These are phyloP conservation scores for Neonectria coccinea DNA, from an alignment of 2,329 filamentous ascomycete species.

Conservation along the genomic window DNA sequence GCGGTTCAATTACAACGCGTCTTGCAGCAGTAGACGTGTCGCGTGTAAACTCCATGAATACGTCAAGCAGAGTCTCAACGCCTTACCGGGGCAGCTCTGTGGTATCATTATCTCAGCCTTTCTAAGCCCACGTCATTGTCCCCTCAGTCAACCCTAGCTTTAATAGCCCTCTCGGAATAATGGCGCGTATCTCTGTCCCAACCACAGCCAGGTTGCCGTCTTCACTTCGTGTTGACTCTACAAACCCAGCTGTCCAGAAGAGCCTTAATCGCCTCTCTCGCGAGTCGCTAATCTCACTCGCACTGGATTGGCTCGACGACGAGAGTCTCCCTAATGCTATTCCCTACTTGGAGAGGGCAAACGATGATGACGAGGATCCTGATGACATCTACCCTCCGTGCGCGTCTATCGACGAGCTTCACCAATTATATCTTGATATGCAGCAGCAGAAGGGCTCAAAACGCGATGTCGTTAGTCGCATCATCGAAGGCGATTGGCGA, in stretches of 20 bases:
- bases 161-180: constrained; percentile 41
- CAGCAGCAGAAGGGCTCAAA: constrained; percentile 70
- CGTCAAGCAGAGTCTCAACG: constrained; percentile 12
- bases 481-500: constrained; percentile 76
- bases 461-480: constrained; percentile 71
- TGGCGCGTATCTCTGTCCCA: constrained; percentile 73
- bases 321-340: constrained; percentile 68
- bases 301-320: constrained; percentile 81
- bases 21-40: constrained; percentile 10
- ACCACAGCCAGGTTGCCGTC: constrained; percentile 79
- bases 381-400: constrained; percentile 78
- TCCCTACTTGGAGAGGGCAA: constrained; percentile 52
- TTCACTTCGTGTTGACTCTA: constrained; percentile 73
- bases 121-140: constrained; percentile 15
- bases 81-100: constrained; percentile 20
- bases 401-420: constrained; percentile 73
- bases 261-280: constrained; percentile 78
- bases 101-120: constrained; percentile 21
- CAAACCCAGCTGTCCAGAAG: constrained; percentile 73
- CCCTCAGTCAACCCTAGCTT: constrained; percentile 26
- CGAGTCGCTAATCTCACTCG: constrained; percentile 76
- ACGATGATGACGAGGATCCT: constrained; percentile 66
- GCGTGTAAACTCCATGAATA: constrained; percentile 23
- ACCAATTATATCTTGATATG: constrained; percentile 71
- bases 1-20: constrained; percentile 19